Conservation (phyloP, 441 rosid species). For the Gossypium laxum region DNA sequence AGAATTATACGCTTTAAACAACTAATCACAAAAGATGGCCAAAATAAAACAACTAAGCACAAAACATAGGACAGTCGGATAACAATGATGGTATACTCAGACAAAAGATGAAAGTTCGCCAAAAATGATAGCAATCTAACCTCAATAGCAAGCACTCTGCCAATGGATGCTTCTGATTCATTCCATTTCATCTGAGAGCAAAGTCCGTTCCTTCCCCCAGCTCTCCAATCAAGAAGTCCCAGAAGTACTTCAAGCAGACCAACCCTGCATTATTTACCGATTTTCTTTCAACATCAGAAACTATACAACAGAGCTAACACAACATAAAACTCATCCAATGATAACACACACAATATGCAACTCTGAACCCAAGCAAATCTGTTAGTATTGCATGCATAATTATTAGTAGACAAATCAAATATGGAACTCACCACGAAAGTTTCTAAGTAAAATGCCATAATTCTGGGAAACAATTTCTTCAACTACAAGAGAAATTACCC, state of each 20-base stretch:
- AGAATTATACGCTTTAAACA: neutral
- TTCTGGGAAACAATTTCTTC: neutral
- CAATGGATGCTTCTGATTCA: constrained; percentile 95
- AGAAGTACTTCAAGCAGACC: constrained; percentile 94
- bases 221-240: constrained; percentile 96
- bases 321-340: neutral
- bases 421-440: neutral
- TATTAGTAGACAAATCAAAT: neutral
- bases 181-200: constrained; percentile 97
- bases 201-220: constrained; percentile 84
- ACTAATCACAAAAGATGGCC: neutral
- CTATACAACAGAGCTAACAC: neutral
- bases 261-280: constrained; percentile 43
- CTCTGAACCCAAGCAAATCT: neutral
- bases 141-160: constrained; percentile 96
- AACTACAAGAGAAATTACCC: neutral
- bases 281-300: constrained; percentile 7
- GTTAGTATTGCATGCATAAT: neutral
- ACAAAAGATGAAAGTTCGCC: neutral
- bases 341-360: no score
- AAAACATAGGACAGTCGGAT: neutral
- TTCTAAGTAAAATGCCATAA: neutral
- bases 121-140: constrained; percentile 27
- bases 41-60: no score
- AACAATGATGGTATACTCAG: neutral